Percentiles rank a stretch among this genome's conserved stretches.
Conservation (phyloP, 202 grass and related monocot genomes). For the Musa balbisiana region DNA sequence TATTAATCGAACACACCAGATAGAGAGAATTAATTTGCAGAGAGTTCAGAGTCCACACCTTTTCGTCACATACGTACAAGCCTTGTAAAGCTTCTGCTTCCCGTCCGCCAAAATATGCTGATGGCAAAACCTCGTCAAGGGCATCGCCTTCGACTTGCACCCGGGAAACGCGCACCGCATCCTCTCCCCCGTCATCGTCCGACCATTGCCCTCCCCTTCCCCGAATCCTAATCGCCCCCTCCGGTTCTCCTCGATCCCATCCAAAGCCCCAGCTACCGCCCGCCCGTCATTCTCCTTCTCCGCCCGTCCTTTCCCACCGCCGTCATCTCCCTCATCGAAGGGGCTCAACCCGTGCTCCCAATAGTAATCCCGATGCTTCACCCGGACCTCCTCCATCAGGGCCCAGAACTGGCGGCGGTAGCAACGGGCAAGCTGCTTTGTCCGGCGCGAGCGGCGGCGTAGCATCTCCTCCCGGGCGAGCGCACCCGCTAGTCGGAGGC, state of each 20-base stretch:
- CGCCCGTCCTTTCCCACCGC: constrained; percentile 1
- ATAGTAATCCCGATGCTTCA: constrained; percentile 39
- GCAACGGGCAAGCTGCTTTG: constrained; percentile 13
- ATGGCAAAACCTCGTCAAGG: constrained; percentile 20
- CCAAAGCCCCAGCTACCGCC: no score
- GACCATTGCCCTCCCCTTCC: not conserved
- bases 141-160: constrained; percentile 27
- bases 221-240: not conserved
- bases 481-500: not conserved
- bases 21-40: no score
- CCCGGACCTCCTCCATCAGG: constrained; percentile 32
- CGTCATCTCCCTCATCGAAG: constrained; percentile 14
- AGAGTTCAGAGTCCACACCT: not conserved
- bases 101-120: constrained; percentile 18
- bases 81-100: constrained; percentile 24
- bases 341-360: constrained; percentile 40
- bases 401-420: constrained; percentile 33
- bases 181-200: constrained; percentile 4
- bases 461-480: constrained; percentile 33
- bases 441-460: constrained; percentile 24
- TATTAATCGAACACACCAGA: not conserved
- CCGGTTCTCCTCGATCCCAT: not conserved
- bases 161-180: constrained; percentile 15
- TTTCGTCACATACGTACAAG: constrained; percentile 10
- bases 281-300: not conserved